Conservation (phyloP, 331 rosid species). For the Spiraea crenata region DNA sequence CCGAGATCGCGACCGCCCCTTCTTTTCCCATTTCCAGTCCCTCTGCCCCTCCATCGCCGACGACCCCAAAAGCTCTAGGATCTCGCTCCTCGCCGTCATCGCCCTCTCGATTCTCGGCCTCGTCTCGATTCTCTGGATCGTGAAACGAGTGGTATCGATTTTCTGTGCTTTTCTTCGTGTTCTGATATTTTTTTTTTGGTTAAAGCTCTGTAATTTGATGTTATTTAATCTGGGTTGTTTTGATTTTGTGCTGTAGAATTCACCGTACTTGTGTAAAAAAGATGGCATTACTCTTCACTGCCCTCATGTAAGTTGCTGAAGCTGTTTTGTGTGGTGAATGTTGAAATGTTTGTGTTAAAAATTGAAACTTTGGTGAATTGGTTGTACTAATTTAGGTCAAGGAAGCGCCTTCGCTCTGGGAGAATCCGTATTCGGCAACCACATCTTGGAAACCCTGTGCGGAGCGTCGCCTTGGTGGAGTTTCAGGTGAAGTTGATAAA, state of each 20-base stretch:
- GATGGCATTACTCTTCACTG: constrained; percentile 94
- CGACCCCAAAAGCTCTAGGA: constrained; percentile 75
- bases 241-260: constrained; percentile 48
- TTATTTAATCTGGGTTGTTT: constrained; percentile 9
- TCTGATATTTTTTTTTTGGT: background rate
- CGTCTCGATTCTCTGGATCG: constrained; percentile 51
- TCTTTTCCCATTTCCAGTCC: constrained; percentile 46
- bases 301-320: constrained; percentile 66
- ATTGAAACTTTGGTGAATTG: background rate
- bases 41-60: constrained; percentile 56
- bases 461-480: constrained; percentile 75
- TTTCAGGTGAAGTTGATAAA: constrained; percentile 54
- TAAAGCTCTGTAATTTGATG: background rate
- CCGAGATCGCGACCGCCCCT: constrained; percentile 77
- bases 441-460: constrained; percentile 99
- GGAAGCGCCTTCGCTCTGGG: constrained; percentile 93
- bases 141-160: constrained; percentile 51
- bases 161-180: constrained; percentile 5
- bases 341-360: background rate
- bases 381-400: constrained; percentile 53
- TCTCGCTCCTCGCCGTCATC: constrained; percentile 48
- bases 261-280: constrained; percentile 87
- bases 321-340: constrained; percentile 17
- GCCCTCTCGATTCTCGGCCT: constrained; percentile 44
- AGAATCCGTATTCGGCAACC: constrained; percentile 91